Evolutionary conservation across 1,284 basidiomycete genomes (phyloP), one percentile per base, ranked within the genome.

Genomic region (Boletus holoroseus): DNA sequence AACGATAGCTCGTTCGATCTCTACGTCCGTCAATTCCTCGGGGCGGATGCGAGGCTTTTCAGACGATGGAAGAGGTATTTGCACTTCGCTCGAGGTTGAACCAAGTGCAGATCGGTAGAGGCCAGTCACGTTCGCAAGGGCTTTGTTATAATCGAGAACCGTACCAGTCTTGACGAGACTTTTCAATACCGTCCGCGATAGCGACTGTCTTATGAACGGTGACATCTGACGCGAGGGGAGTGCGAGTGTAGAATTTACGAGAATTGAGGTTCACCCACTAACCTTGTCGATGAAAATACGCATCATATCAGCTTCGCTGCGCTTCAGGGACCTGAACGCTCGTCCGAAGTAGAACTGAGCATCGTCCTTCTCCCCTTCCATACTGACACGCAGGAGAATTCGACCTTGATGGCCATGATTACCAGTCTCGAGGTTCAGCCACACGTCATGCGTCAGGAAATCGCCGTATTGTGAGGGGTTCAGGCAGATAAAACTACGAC

Each of bases 341-440:
- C 93, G 79, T 11, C 96, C 96, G 65, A 99, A 99, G 73, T 93
- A 94, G 75, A 97, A 99, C 58, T 92, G 89, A 18, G 95, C 91
- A 66, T 99, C 96, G 64, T 97, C 94, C 69, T 95, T 91, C 75
- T 98, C 95, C 41, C 94, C 94, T 65, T 99, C 96, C 94, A 99
- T 97, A 66, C 92, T 95, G 47, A 99, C 81, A 7, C 96, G 81
- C 22, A 97, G 73, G 40, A 96, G 72, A 31, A 98, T 78, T 30
- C 92, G 82, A 1, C 94, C 94, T 51, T 85, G 81, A 5, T 68
- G 59, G 1, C 67, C 61, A 44, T 69, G 60, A 26, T 67, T 61
- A 37, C 50, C 34, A 0, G 88, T 84, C 62, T 95, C 92, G n/a
- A 99, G 73, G 51, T 93, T 86, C 70, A 95, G 79, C 85, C 94